A percentile compares a stretch with the other conserved stretches of the same genome.
Evolutionary conservation across 495 filamentous ascomycete genomes (phyloP).

Genomic region (Penicillium cosmopolitanum): DNA sequence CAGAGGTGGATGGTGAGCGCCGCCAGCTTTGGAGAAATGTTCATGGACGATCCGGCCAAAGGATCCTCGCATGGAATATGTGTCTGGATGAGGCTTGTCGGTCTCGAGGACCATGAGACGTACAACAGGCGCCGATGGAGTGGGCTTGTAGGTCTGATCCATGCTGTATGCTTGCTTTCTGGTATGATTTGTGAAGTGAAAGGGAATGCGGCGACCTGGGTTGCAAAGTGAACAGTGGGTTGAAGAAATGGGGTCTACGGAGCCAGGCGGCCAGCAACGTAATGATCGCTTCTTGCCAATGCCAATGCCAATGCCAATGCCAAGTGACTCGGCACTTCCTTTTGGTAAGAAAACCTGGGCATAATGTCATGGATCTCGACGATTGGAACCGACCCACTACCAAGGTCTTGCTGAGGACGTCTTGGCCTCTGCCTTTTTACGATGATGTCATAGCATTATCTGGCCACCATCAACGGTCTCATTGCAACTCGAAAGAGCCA

Average conservation of each 20-base stretch:
- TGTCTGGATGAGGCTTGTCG: conserved; percentile 29
- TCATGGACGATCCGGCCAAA: conserved; percentile 24
- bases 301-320: neutral
- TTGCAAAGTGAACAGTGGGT: neutral
- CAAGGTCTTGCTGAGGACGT: too few species aligned
- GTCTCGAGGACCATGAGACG: conserved; percentile 31
- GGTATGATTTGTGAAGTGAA: neutral
- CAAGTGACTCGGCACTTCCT: neutral
- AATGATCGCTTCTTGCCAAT: neutral
- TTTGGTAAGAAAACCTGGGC: neutral
- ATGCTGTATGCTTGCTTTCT: conserved; percentile 9
- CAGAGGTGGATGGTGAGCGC: conserved; percentile 24
- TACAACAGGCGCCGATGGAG: conserved; percentile 17
- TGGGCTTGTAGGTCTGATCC: conserved; percentile 26
- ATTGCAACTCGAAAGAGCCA: too few species aligned
- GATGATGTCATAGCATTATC: too few species aligned
- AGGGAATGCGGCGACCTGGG: neutral
- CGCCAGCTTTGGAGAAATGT: conserved; percentile 21
- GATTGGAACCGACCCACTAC: too few species aligned
- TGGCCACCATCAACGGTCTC: too few species aligned
- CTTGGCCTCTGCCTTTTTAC: too few species aligned
- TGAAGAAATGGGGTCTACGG: neutral
- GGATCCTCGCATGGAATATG: conserved; percentile 25
- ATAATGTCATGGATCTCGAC: neutral
- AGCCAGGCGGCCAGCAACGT: neutral